Conservation (phyloP, 129 eudicot genomes). For the Artemisia annua region DNA sequence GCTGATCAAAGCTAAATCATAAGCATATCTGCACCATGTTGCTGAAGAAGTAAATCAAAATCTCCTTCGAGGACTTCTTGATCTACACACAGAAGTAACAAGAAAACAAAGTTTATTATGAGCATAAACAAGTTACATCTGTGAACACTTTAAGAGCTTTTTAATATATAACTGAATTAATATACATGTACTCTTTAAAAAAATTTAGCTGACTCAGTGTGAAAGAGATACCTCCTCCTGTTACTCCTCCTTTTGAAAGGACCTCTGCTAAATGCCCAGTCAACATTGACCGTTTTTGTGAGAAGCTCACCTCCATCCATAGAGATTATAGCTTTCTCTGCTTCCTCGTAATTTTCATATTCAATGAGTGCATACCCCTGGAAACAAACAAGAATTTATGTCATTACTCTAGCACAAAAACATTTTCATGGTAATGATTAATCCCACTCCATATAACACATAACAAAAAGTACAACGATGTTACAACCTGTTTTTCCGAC, state of each 20-base stretch:
- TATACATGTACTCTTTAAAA: not conserved
- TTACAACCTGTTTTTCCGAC: not conserved
- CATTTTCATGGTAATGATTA: too few species aligned
- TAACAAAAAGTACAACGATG: too few species aligned
- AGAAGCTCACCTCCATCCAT: slow-evolving; percentile 89
- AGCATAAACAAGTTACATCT: not conserved
- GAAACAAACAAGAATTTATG: slow-evolving; percentile 6
- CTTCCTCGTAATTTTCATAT: slow-evolving; percentile 79
- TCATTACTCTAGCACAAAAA: not conserved
- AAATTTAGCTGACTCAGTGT: not conserved
- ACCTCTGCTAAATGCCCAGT: slow-evolving; percentile 99
- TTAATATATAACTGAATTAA: not conserved
- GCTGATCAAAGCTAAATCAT: slow-evolving; percentile 6
- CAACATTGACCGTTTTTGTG: slow-evolving; percentile 69
- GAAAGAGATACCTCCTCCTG: slow-evolving; percentile 40
- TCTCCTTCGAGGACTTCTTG: slow-evolving; percentile 61
- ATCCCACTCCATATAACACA: not conserved
- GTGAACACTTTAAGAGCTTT: not conserved
- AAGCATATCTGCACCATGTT: slow-evolving; percentile 17
- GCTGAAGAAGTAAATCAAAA: slow-evolving; percentile 32
- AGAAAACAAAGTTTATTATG: not conserved
- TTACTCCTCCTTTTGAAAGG: slow-evolving; percentile 71
- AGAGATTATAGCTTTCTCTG: slow-evolving; percentile 67
- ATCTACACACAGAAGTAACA: slow-evolving; percentile 25
- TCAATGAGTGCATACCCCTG: slow-evolving; percentile 97